Base-by-base conservation (phyloP, 441 rosid species). In the Bruguiera hainesii region DNA sequence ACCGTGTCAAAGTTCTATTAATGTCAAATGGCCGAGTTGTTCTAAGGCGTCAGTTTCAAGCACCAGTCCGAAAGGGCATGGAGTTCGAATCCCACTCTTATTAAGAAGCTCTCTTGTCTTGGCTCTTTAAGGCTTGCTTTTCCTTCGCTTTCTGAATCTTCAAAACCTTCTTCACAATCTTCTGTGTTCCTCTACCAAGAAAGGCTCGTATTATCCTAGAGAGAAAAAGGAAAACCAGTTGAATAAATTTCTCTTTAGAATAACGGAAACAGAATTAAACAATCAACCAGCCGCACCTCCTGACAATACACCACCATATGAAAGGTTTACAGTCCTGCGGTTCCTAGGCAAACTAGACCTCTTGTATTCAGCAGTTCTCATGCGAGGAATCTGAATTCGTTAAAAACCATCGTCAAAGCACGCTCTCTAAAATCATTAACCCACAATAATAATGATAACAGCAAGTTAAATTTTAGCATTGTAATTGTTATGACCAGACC, bases 11-110 rank as follows among this genome's bases (percentile, higher is more conserved):
- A 50, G 23, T 6, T 3, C 20, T 8, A 19, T 16, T 2, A 19
- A 6, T 18, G 93, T 89, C 94, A 91, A 87, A 85, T 88, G 90
- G 92, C 92, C 90, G 89, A 85, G 89, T 85, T 87, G 92, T 92
- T 84, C 88, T 78, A 83, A 85, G 88, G 96, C 90, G 85, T 85
- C 91, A 85, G 89, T 80, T 87, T 84, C 86, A 82, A 91, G 91
- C 84, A 78, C 87, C 82, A 88, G 86, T 83, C 89, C 85, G 87
- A 83, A 85, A 88, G 94, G 88, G 91, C 90, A 75, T 80, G 87
- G 89, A 2, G 94, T 86, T 90, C 90, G 73, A 85, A 86, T 78
- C 87, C 87, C 91, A 86, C 80, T 90, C 90, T 10, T 3, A 42
- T 20, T 56, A 58, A 3, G 7, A 58, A 3, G 7, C 62, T 55